Evolutionary conservation across 2,329 filamentous ascomycete species (phyloP).

Genomic region (Fusarium miscanthi): DNA sequence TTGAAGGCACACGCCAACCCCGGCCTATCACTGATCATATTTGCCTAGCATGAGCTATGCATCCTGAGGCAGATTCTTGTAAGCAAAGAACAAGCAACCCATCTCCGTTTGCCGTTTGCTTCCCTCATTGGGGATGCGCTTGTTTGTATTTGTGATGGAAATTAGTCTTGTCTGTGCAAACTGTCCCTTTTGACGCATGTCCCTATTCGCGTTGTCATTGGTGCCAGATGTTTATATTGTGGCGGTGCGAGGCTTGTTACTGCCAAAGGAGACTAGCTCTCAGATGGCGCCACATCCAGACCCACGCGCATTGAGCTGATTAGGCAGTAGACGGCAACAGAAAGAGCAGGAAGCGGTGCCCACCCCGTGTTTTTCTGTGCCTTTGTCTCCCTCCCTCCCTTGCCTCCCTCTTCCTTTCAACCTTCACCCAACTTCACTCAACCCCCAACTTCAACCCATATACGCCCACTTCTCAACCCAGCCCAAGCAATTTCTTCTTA

Average conservation of each 20-base stretch:
- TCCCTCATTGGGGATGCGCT: background rate
- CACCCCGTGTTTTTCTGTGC: constrained; percentile 45
- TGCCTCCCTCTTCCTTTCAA: constrained; percentile 21
- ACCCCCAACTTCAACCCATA: constrained; percentile 27
- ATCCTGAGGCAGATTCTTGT: background rate
- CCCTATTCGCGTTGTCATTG: constrained; percentile 23
- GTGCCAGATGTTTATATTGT: constrained; percentile 25
- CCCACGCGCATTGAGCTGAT: constrained; percentile 26
- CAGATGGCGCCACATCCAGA: constrained; percentile 14
- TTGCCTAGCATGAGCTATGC: background rate
- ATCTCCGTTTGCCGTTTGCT: background rate
- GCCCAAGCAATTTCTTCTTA: constrained; percentile 26
- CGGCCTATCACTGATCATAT: background rate
- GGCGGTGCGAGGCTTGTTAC: constrained; percentile 37
- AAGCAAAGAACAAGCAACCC: background rate
- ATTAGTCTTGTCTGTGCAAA: constrained; percentile 7
- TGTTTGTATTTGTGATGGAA: constrained; percentile 1
- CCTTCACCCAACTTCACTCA: constrained; percentile 27
- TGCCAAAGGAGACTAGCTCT: constrained; percentile 27
- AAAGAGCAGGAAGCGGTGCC: constrained; percentile 38
- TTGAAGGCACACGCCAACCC: background rate
- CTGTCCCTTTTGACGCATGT: constrained; percentile 21
- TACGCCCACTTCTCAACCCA: constrained; percentile 38
- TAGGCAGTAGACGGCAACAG: constrained; percentile 30
- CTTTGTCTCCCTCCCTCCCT: constrained; percentile 15